These are phyloP conservation scores for Diaporthe caulivora DNA, from an alignment of 2,329 filamentous ascomycete species.

Conservation along the genomic window DNA sequence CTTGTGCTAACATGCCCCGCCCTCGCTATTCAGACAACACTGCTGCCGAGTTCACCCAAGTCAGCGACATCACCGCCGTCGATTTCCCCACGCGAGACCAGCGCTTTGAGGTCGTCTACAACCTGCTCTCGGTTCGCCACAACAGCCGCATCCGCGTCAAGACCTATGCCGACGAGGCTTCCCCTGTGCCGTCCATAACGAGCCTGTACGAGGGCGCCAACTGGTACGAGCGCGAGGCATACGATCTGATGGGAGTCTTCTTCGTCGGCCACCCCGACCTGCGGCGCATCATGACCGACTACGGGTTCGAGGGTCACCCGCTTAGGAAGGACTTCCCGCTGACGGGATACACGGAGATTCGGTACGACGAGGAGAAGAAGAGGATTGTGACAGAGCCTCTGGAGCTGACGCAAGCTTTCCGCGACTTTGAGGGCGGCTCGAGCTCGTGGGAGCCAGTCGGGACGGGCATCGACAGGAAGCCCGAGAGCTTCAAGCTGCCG, in stretches of 20 bases:
- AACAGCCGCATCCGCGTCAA: slow-evolving; percentile 98
- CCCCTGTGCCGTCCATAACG: slow-evolving; percentile 90
- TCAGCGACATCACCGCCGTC: slow-evolving; percentile 92
- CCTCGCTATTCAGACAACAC: slow-evolving; percentile 78
- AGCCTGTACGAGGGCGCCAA: slow-evolving; percentile 93
- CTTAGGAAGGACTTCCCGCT: slow-evolving; percentile 98
- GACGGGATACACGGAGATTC: slow-evolving; percentile 97
- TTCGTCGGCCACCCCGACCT: slow-evolving; percentile 96
- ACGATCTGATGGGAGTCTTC: slow-evolving; percentile 97
- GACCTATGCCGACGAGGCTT: slow-evolving; percentile 97
- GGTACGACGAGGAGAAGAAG: slow-evolving; percentile 99
- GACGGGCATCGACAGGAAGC: slow-evolving; percentile 80
- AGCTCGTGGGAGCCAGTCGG: slow-evolving; percentile 77
- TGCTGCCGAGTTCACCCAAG: slow-evolving; percentile 93
- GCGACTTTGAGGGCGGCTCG: slow-evolving; percentile 94
- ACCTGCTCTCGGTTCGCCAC: slow-evolving; percentile 93
- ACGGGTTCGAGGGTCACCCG: slow-evolving; percentile 98
- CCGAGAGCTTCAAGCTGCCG: slow-evolving; percentile 92
- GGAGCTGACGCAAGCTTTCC: slow-evolving; percentile 97
- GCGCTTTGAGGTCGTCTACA: slow-evolving; percentile 98
- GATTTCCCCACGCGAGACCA: slow-evolving; percentile 96
- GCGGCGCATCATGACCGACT: slow-evolving; percentile 98
- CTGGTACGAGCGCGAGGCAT: slow-evolving; percentile 98
- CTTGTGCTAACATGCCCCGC: not conserved
- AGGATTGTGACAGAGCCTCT: slow-evolving; percentile 97